Conservation (phyloP, 768 basidiomycete genomes). For the Boletus barrowsii region DNA sequence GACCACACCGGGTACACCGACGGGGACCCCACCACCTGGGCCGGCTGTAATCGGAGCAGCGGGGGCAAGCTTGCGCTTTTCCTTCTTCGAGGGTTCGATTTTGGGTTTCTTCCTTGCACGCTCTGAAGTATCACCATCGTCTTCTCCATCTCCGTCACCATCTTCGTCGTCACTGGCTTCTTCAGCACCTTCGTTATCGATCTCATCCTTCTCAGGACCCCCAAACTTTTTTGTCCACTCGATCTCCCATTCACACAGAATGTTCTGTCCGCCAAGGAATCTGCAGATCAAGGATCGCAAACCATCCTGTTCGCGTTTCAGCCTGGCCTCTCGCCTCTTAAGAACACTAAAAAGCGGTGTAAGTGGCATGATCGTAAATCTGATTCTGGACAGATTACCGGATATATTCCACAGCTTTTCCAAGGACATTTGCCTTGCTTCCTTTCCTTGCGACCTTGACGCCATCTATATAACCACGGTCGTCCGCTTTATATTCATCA, state of each 20-base stretch:
- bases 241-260: conserved; percentile 72
- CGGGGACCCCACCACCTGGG: conserved; percentile 24
- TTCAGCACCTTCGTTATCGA: conserved; percentile 47
- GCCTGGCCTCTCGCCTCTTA: conserved; percentile 70
- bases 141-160: conserved; percentile 40
- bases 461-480: conserved; percentile 86
- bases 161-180: conserved; percentile 42
- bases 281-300: conserved; percentile 65
- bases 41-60: conserved; percentile 19
- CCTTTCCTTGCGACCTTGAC: conserved; percentile 89
- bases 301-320: conserved; percentile 74
- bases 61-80: conserved; percentile 35
- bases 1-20: conserved; percentile 36
- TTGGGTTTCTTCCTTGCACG: conserved; percentile 65
- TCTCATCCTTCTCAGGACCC: conserved; percentile 70
- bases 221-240: conserved; percentile 75
- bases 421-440: conserved; percentile 86
- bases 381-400: conserved; percentile 34
- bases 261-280: conserved; percentile 69
- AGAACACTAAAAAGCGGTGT: conserved; percentile 50
- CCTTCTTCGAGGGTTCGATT: conserved; percentile 44
- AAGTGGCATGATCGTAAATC: not conserved
- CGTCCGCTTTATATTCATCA: conserved; percentile 59
- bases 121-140: conserved; percentile 39
- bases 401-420: conserved; percentile 90